Percentiles rank a stretch among this genome's conserved stretches.
Evolutionary conservation across 2,329 filamentous ascomycete genomes (phyloP).

Genomic region (Colletotrichum brevisporum): DNA sequence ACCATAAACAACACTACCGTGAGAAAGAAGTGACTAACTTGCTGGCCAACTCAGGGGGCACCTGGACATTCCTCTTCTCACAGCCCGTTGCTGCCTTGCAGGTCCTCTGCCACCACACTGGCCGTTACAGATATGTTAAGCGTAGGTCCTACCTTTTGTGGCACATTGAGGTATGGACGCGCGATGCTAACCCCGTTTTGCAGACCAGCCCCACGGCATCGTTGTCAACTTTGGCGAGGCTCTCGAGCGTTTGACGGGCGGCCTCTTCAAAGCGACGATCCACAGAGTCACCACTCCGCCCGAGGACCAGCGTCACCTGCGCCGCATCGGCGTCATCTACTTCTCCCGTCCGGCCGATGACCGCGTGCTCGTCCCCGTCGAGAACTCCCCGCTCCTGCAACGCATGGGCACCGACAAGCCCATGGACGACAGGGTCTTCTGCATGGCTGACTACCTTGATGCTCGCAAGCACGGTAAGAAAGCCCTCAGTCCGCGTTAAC

Average conservation of each 20-base stretch:
- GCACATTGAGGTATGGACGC: fast-evolving
- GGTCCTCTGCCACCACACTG: constrained; percentile 50
- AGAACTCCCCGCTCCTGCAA: constrained; percentile 51
- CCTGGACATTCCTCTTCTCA: constrained; percentile 55
- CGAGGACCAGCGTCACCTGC: constrained; percentile 52
- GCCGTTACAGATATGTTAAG: constrained; percentile 54
- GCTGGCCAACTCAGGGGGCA: constrained; percentile 42
- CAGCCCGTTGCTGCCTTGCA: constrained; percentile 57
- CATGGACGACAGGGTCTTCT: constrained; percentile 46
- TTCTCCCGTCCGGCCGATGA: constrained; percentile 56
- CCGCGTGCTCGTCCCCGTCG: constrained; percentile 52
- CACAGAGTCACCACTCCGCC: constrained; percentile 49
- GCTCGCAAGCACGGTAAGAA: constrained; percentile 46
- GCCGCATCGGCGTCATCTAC: constrained; percentile 56
- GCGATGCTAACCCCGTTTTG: neutral
- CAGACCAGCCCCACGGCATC: constrained; percentile 51
- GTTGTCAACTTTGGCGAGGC: constrained; percentile 55
- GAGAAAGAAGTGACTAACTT: neutral
- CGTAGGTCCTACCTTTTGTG: constrained; percentile 13
- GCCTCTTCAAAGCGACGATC: constrained; percentile 50
- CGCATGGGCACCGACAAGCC: constrained; percentile 47
- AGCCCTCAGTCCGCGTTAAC: neutral
- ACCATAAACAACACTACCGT: no score
- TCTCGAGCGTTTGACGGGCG: constrained; percentile 49
- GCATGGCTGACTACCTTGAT: constrained; percentile 48